Evolutionary conservation across 2,329 filamentous ascomycete genomes (phyloP).

Genomic region (Fusarium euwallaceae): DNA sequence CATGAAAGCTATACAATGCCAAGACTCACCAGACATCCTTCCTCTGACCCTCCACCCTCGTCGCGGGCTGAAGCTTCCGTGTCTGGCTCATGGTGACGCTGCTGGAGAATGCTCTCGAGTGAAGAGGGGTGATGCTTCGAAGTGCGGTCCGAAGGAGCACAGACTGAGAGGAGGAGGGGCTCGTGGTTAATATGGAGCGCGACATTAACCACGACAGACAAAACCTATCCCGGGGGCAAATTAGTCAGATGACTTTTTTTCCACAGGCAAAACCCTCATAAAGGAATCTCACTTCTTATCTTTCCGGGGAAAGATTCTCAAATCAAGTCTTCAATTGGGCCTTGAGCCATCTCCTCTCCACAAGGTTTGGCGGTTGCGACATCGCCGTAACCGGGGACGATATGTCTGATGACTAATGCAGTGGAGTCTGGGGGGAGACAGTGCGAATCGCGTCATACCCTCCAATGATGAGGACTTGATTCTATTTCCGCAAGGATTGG

Average conservation of each 20-base stretch:
- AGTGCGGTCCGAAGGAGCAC: slow-evolving; percentile 41
- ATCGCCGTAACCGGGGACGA: slow-evolving; percentile 42
- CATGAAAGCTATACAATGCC: neutral
- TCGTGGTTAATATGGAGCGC: slow-evolving; percentile 45
- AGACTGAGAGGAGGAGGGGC: slow-evolving; percentile 31
- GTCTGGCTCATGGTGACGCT: slow-evolving; percentile 56
- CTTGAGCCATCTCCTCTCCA: slow-evolving; percentile 2
- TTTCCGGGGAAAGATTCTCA: slow-evolving; percentile 10
- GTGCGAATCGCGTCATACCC: slow-evolving; percentile 41
- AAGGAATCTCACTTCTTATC: slow-evolving; percentile 6
- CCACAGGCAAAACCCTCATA: no score
- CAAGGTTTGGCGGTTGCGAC: slow-evolving; percentile 34
- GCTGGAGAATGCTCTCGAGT: slow-evolving; percentile 36
- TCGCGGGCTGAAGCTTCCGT: slow-evolving; percentile 64
- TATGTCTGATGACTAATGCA: slow-evolving; percentile 41
- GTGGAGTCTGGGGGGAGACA: slow-evolving; percentile 12
- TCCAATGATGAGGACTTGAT: slow-evolving; percentile 41
- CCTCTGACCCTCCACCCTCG: slow-evolving; percentile 62
- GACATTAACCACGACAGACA: slow-evolving; percentile 40
- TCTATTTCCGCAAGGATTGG: slow-evolving; percentile 36
- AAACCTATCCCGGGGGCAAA: neutral
- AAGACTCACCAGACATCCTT: slow-evolving; percentile 65
- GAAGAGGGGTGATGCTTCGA: slow-evolving; percentile 37
- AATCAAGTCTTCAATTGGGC: slow-evolving; percentile 15
- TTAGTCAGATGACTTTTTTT: slow-evolving; percentile 22